These are phyloP conservation scores for Daldinia concentrica DNA, from an alignment of 495 filamentous ascomycete species.

Conservation along the genomic window DNA sequence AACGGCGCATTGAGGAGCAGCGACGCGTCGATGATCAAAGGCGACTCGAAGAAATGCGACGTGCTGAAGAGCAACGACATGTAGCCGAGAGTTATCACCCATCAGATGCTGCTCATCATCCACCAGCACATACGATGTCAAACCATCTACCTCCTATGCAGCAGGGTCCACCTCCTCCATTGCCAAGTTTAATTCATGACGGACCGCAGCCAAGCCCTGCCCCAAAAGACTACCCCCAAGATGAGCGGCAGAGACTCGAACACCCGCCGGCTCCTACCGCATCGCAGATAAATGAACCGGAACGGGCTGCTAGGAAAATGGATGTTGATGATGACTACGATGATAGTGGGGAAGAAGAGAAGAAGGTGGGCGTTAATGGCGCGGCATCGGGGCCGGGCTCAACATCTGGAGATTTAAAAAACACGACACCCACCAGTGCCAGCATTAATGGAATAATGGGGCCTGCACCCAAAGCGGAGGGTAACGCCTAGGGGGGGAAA, in stretches of 20 bases:
- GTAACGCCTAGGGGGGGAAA: slow-evolving; percentile 23
- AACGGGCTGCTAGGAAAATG: slow-evolving; percentile 92
- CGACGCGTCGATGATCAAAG: slow-evolving; percentile 60
- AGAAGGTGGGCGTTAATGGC: slow-evolving; percentile 59
- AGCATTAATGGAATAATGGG: slow-evolving; percentile 58
- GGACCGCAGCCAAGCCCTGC: slow-evolving; percentile 62
- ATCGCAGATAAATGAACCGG: slow-evolving; percentile 65
- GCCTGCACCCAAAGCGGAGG: slow-evolving; percentile 52
- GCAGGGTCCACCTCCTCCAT: slow-evolving; percentile 62
- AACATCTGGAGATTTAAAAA: slow-evolving; percentile 57
- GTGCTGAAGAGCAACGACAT: slow-evolving; percentile 71
- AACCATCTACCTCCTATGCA: slow-evolving; percentile 76
- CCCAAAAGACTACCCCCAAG: slow-evolving; percentile 68
- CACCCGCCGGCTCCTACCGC: slow-evolving; percentile 59
- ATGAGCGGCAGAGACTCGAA: slow-evolving; percentile 58
- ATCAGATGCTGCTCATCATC: slow-evolving; percentile 90
- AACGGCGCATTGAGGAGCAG: slow-evolving; percentile 61
- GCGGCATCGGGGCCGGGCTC: slow-evolving; percentile 50
- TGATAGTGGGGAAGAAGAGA: slow-evolving; percentile 91
- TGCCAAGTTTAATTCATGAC: slow-evolving; percentile 66
- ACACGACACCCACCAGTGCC: slow-evolving; percentile 54
- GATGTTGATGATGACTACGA: slow-evolving; percentile 96
- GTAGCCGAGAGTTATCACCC: slow-evolving; percentile 83
- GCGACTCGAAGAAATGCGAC: slow-evolving; percentile 53
- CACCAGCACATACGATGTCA: slow-evolving; percentile 70